These are phyloP conservation scores for Mariannaea sp. DNA, from an alignment of 2,329 filamentous ascomycete genomes.

Conservation along the genomic window DNA sequence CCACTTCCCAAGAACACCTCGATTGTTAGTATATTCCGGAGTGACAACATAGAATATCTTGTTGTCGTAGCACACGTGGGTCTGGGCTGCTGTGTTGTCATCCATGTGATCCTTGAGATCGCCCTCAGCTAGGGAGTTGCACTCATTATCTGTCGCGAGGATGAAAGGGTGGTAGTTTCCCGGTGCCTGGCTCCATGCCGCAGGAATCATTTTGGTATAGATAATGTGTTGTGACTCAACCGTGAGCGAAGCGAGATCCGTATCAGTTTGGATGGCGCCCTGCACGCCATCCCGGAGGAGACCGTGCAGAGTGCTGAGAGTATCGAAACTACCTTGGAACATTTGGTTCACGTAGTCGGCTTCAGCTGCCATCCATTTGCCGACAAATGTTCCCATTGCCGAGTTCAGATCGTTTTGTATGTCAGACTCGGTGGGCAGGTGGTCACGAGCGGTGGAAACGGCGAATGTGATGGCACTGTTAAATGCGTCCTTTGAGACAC, in stretches of 20 bases:
- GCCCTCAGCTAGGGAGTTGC: background rate
- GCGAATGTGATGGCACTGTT: constrained; percentile 6
- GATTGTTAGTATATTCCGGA: constrained; percentile 3
- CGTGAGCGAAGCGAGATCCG: constrained; percentile 2
- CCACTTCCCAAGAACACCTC: background rate
- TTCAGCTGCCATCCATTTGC: constrained; percentile 5
- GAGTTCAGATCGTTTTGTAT: constrained; percentile 1
- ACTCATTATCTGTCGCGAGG: constrained; percentile 3
- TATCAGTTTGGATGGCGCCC: background rate
- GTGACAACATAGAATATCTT: constrained; percentile 9
- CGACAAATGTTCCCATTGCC: constrained; percentile 6
- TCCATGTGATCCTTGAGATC: constrained; percentile 3
- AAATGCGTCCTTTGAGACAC: constrained; percentile 4
- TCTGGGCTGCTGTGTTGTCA: constrained; percentile 3
- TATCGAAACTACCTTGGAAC: background rate
- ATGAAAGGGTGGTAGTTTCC: constrained; percentile 1
- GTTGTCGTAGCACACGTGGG: constrained; percentile 5
- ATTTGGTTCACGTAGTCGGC: constrained; percentile 8
- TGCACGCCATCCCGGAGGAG: constrained; percentile 3
- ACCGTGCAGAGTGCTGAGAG: constrained; percentile 1
- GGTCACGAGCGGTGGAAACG: constrained; percentile 5
- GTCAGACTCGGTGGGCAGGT: background rate
- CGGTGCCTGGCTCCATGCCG: constrained; percentile 3
- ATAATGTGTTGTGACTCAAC: constrained; percentile 3
- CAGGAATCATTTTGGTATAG: constrained; percentile 11